These are phyloP conservation scores for Ramichloridium luteum DNA, from an alignment of 2,329 filamentous ascomycete species.

Conservation along the genomic window DNA sequence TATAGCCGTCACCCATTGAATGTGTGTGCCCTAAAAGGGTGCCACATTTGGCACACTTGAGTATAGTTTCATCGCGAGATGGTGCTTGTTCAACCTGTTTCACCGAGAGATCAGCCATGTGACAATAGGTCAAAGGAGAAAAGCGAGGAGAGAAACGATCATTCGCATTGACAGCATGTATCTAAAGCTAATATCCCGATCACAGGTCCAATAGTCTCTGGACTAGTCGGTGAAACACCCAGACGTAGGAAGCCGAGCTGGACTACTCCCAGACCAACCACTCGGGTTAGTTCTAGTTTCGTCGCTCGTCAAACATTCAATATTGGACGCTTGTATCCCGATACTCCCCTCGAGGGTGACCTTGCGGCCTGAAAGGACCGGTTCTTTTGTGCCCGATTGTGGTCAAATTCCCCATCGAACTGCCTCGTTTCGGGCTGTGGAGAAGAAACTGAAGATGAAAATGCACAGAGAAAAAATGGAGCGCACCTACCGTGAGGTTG, in stretches of 20 bases:
- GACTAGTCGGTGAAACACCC: slow-evolving; percentile 20
- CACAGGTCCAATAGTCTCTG: slow-evolving; percentile 20
- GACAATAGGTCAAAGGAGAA: not conserved
- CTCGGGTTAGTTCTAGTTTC: slow-evolving; percentile 15
- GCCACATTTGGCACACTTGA: slow-evolving; percentile 28
- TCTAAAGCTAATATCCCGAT: slow-evolving; percentile 21
- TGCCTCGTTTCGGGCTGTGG: no score
- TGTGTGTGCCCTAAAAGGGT: slow-evolving; percentile 31
- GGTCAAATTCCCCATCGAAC: no score
- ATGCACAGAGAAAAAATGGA: slow-evolving; percentile 2
- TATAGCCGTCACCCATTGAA: slow-evolving; percentile 31
- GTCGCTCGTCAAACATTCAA: slow-evolving; percentile 10
- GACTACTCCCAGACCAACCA: slow-evolving; percentile 16
- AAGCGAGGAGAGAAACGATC: slow-evolving; percentile 3
- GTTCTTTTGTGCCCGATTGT: slow-evolving; percentile 27
- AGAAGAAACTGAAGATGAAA: slow-evolving; percentile 1
- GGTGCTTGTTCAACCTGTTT: no score
- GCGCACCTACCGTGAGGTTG: slow-evolving; percentile 31
- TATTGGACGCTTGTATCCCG: slow-evolving; percentile 27
- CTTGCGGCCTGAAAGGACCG: slow-evolving; percentile 22
- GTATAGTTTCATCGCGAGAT: slow-evolving; percentile 1
- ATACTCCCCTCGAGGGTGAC: slow-evolving; percentile 19
- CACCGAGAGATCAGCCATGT: no score
- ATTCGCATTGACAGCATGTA: slow-evolving; percentile 17
- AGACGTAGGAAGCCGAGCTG: slow-evolving; percentile 13